Evolutionary conservation across 176 grass and related monocot genomes (phyloP), one percentile per base, ranked within the genome.

Genomic region (Rhynchospora tenuis): DNA sequence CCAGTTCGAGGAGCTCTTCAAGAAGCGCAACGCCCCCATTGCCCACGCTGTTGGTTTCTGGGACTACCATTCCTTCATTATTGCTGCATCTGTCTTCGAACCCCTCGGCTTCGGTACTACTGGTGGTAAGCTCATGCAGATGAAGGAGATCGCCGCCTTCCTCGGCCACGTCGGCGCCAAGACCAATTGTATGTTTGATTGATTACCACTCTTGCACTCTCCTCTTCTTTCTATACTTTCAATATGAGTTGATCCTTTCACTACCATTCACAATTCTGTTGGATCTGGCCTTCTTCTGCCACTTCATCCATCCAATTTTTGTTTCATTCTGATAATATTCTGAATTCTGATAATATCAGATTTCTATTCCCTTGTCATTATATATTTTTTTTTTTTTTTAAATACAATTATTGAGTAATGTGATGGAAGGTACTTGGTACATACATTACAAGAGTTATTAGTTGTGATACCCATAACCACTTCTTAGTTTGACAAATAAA

Each of bases 1-100:
- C 86, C 89, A 98, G 84, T 98, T 98, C 83, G 92, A 98, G 78
- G 60, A 93, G 46, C 89, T 98, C 85, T 98, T 98, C 90, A 33
- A 85, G 92, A 87, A 91, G 22, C 87, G 95, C 81, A 88, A 97
- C 76, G 17, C 45, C n/a, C 58, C 89, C 12, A 24, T 89, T 42
- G 83, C 92, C 43, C 95, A 93, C 52, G 95, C 95, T 45, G 84
- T 72, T 45, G 90, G 86, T 1, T 98, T 93, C 89, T 98, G 92
- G 92, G 78, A 90, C 69, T 93, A 94, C 89, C 74, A 70, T 15
- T 83, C 92, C 85, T 98, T 98, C 90, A 93, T 94, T 87, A 3
- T 84, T 42, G 95, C 95, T 57, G 80, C 95, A 48, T 76, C 90
- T 3, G 69, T 81, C 55, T 98, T 63, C 82, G 83, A 94, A 87